A percentile compares a stretch with the other conserved stretches of the same genome.
phyloP scores from a whole-genome alignment of 257 asterid species.

The Solanum chiquidenum region DNA sequence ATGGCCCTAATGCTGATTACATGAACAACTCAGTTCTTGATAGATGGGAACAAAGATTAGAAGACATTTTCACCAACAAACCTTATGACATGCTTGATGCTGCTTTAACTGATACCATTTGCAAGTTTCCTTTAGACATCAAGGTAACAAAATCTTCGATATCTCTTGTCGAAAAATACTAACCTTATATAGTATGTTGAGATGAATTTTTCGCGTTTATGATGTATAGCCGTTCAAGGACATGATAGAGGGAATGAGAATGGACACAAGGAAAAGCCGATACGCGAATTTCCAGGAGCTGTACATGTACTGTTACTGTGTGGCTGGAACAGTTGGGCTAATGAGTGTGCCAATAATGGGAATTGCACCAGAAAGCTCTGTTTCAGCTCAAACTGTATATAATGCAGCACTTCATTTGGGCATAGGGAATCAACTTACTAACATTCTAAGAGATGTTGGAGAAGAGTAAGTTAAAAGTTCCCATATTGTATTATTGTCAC shows the following conservation, averaged over 20 bases:
- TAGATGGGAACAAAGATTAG: conserved; percentile 70
- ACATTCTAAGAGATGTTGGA: conserved; percentile 79
- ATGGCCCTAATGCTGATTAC: conserved; percentile 61
- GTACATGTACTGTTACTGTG: conserved; percentile 63
- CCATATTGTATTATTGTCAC: background rate
- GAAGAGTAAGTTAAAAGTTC: conserved; percentile 47
- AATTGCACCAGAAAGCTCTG: conserved; percentile 55
- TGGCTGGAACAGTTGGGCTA: conserved; percentile 78
- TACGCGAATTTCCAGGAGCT: conserved; percentile 59
- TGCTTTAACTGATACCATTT: conserved; percentile 64
- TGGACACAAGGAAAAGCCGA: conserved; percentile 57
- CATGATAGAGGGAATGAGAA: conserved; percentile 89
- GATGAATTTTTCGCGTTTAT: background rate
- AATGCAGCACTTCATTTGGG: conserved; percentile 54
- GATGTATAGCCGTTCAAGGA: conserved; percentile 60
- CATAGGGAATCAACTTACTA: conserved; percentile 69
- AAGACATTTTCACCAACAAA: conserved; percentile 52
- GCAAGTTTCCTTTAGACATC: conserved; percentile 60
- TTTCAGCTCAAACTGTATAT: conserved; percentile 45
- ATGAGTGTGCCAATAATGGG: conserved; percentile 92
- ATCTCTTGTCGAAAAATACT: background rate
- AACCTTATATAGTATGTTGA: too few relatives aligned
- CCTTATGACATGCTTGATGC: conserved; percentile 79
- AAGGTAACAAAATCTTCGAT: conserved; percentile 26
- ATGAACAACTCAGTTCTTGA: conserved; percentile 47